Evolutionary conservation across 2,329 filamentous ascomycete species (phyloP).

Genomic region (Sporothrix protearum): DNA sequence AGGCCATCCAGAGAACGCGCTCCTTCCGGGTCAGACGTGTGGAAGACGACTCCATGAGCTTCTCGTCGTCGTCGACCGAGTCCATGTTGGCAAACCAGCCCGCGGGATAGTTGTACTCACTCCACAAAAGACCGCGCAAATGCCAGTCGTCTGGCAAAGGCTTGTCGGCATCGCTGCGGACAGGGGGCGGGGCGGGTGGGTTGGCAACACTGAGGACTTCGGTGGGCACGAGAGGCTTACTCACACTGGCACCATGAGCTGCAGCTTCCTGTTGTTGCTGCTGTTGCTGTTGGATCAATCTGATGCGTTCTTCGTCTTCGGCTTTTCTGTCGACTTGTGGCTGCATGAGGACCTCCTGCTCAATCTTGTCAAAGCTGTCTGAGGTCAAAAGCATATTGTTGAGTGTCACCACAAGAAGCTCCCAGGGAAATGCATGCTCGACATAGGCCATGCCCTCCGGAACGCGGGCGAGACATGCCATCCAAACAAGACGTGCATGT

Average conservation of each 20-base stretch:
- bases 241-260: not conserved
- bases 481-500: constrained; percentile 60
- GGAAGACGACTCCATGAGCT: constrained; percentile 58
- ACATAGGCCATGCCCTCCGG: constrained; percentile 44
- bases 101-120: constrained; percentile 54
- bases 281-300: not conserved
- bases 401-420: constrained; percentile 38
- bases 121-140: constrained; percentile 61
- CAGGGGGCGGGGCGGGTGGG: not conserved
- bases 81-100: constrained; percentile 55
- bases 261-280: not conserved
- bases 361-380: constrained; percentile 37
- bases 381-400: constrained; percentile 37
- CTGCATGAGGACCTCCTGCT: constrained; percentile 41
- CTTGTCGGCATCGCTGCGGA: constrained; percentile 39
- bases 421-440: constrained; percentile 42
- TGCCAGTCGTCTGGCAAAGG: constrained; percentile 68
- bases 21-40: constrained; percentile 56
- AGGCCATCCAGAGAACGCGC: constrained; percentile 57
- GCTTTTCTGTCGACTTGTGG: not conserved
- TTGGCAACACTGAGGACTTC: not conserved
- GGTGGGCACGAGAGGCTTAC: not conserved
- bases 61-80: constrained; percentile 64
- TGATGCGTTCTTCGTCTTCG: not conserved
- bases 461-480: constrained; percentile 45